phyloP scores from a whole-genome alignment of 169 alveolate species.

The Sarcocystis neurona region DNA sequence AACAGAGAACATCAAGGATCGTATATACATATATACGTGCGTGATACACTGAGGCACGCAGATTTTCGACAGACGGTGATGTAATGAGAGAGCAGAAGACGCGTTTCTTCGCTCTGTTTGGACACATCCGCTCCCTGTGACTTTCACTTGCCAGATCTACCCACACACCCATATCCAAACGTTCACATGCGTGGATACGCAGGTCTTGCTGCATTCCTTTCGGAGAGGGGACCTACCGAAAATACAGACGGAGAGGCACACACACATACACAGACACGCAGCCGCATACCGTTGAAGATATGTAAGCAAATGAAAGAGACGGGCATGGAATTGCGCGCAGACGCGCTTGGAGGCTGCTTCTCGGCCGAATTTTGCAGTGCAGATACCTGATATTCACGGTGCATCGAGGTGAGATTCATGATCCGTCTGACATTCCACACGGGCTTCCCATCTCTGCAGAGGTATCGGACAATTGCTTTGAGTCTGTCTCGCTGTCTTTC shows the following conservation, averaged over 20 bases:
- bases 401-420: conserved; percentile 63
- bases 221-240: neutral
- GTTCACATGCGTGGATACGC: neutral
- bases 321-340: neutral
- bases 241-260: neutral
- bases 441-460: conserved; percentile 38
- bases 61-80: too few species aligned
- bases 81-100: too few species aligned
- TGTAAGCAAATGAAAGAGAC: too few species aligned
- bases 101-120: too few species aligned
- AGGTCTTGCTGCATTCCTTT: neutral
- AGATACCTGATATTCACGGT: conserved; percentile 65
- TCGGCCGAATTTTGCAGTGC: neutral
- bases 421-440: conserved; percentile 57
- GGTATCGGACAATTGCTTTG: too few species aligned
- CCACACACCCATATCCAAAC: neutral
- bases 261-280: neutral
- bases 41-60: too few species aligned
- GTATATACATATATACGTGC: too few species aligned
- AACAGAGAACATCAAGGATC: too few species aligned
- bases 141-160: too few species aligned
- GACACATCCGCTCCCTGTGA: too few species aligned
- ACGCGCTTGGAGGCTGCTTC: neutral
- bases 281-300: too few species aligned
- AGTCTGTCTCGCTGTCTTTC: conserved; percentile 15